phyloP scores from a whole-genome alignment of 148 eudicot species.

The Simmondsia chinensis region DNA sequence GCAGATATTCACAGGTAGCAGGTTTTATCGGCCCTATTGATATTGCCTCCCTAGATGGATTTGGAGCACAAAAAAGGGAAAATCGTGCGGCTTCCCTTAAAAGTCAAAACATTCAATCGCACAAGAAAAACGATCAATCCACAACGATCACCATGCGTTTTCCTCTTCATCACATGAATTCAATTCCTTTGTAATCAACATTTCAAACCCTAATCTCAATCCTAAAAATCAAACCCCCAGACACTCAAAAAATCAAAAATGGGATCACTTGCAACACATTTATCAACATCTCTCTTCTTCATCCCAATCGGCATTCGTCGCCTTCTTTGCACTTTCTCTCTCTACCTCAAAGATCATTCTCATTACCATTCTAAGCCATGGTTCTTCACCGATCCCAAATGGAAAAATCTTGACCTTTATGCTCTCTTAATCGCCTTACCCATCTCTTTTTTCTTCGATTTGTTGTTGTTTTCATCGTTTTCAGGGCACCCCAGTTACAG shows the following conservation, averaged over 20 bases:
- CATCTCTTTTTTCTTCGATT: conserved; percentile 37
- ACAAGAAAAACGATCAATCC: too few relatives aligned
- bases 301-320: conserved; percentile 51
- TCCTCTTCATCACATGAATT: too few relatives aligned
- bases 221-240: background rate
- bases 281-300: conserved; percentile 51
- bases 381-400: conserved; percentile 55
- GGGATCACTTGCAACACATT: conserved; percentile 57
- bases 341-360: conserved; percentile 59
- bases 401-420: conserved; percentile 64
- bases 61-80: too few relatives aligned
- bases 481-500: conserved; percentile 40
- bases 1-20: too few relatives aligned
- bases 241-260: conserved; percentile 9
- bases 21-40: too few relatives aligned
- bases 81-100: too few relatives aligned
- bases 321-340: conserved; percentile 34
- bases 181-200: background rate
- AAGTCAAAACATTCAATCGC: too few relatives aligned
- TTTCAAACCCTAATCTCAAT: background rate
- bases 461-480: conserved; percentile 38
- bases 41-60: too few relatives aligned
- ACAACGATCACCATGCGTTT: too few relatives aligned
- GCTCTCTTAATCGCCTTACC: conserved; percentile 55
- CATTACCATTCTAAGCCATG: conserved; percentile 54